Base-by-base conservation (phyloP, 2,329 filamentous ascomycete species). In the Colletotrichum gloeosporioides region DNA sequence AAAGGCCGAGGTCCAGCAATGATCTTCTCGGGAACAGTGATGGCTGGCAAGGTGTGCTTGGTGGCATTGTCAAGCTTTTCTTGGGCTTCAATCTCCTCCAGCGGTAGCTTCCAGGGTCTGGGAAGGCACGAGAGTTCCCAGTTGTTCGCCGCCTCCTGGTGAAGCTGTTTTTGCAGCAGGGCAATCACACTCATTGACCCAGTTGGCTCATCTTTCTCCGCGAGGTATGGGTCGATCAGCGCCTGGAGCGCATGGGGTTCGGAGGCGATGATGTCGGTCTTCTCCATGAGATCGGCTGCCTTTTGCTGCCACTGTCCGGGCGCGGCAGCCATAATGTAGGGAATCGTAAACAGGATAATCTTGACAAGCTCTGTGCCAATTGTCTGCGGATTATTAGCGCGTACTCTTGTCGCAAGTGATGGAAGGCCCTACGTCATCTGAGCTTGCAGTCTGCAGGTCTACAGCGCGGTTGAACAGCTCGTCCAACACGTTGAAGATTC, bases 381-480 rank as follows among this genome's bases (percentile, higher is more conserved):
- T 0, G 91, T 93, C 90, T 93, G 73, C 15, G 16, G 68, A 69
- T 32, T 44, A 25, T 69, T 32, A 67, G 76, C 18, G 53, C 18
- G 29, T 59, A 27, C n/a, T 55, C 25, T 22, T 16, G 6, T n/a
- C 3, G 31, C 31, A 29, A 22, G 12, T 29, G 65, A 27, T 15
- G 55, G 29, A 22, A 36, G n/a, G 66, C 89, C 94, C 88, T 85
- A 97, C 95, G 86, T 99, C 96, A 81, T 98, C 96, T 18, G 95
- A 96, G 80, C 95, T 98, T 9, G 95, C 94, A 53, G 95, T 98
- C 88, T 99, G 96, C 77, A 98, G 88, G 84, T 98, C 96, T 12
- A 96, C 95, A n/a, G 97, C 96, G 69, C 95, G 92, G 75, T 91
- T 92, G 83, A 99, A 98, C n/a, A 99, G 90, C 85, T 98, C 95